Percentiles rank a stretch among this genome's conserved stretches.
phyloP scores from a whole-genome alignment of 768 basidiomycete species.

The Filobasidium wieringae region DNA sequence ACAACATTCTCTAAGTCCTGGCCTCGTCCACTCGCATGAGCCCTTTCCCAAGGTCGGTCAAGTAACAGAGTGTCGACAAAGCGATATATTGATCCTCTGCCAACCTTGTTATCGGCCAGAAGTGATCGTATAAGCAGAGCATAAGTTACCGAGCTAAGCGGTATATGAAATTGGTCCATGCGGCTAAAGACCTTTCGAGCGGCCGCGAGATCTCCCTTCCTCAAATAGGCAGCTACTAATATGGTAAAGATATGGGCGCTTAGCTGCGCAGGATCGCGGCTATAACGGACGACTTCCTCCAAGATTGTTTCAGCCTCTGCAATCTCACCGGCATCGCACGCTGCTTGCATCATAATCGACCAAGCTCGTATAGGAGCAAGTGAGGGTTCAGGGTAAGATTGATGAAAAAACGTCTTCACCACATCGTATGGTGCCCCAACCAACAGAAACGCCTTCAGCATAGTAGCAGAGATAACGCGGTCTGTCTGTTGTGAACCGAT shows the following conservation, averaged over 20 bases:
- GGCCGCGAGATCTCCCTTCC: constrained; percentile 44
- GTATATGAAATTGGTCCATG: constrained; percentile 56
- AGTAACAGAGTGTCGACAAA: constrained; percentile 6
- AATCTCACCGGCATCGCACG: constrained; percentile 66
- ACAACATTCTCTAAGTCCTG: constrained; percentile 23
- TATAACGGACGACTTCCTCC: neutral
- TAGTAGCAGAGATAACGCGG: constrained; percentile 53
- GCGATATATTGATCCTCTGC: neutral
- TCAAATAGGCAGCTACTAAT: constrained; percentile 62
- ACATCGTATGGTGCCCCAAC: constrained; percentile 62
- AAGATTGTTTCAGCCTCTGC: constrained; percentile 34
- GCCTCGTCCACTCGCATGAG: constrained; percentile 10
- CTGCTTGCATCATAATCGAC: constrained; percentile 63
- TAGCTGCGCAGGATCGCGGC: neutral
- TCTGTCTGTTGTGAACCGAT: constrained; percentile 38
- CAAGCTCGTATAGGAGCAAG: constrained; percentile 53
- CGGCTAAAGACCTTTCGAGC: constrained; percentile 60
- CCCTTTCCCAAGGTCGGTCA: neutral
- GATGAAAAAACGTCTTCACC: constrained; percentile 52
- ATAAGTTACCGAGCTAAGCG: constrained; percentile 59
- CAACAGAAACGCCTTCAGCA: constrained; percentile 72
- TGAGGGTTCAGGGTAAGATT: constrained; percentile 10
- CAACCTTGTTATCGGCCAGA: constrained; percentile 41
- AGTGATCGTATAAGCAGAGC: constrained; percentile 56
- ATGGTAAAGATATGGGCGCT: constrained; percentile 50